A percentile compares a stretch with the other conserved stretches of the same genome.
Evolutionary conservation across 345 rosid genomes (phyloP).

Genomic region (Physaria fendleri): DNA sequence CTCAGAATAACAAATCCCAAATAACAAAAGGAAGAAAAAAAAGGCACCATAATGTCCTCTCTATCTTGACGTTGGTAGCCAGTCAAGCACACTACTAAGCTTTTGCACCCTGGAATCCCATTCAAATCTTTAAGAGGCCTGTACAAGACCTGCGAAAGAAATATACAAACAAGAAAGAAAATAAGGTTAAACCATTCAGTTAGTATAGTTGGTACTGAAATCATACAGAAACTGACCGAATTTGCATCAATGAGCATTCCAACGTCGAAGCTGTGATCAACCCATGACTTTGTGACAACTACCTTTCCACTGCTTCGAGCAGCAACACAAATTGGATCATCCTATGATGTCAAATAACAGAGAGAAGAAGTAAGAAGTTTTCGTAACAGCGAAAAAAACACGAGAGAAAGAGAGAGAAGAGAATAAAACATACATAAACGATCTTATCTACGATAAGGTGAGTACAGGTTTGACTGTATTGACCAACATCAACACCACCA

Average conservation of each 20-base stretch:
- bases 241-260: constrained; percentile 62
- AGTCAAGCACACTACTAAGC: constrained; percentile 68
- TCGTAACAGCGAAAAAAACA: no score
- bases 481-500: constrained; percentile 65
- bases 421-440: constrained; percentile 42
- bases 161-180: neutral
- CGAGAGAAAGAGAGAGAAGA: neutral
- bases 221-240: constrained; percentile 47
- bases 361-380: neutral
- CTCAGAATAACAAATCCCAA: neutral
- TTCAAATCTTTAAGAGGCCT: constrained; percentile 67
- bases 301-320: constrained; percentile 72
- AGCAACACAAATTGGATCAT: constrained; percentile 66
- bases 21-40: neutral
- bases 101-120: constrained; percentile 72
- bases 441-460: constrained; percentile 69
- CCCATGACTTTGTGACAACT: constrained; percentile 75
- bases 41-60: constrained; percentile 78
- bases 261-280: constrained; percentile 66
- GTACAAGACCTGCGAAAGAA: constrained; percentile 54
- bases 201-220: neutral
- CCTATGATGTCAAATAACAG: constrained; percentile 33
- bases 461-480: constrained; percentile 40
- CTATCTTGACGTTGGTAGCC: constrained; percentile 90
- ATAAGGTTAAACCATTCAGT: neutral